phyloP scores from a whole-genome alignment of 73 alveolate species.

The Paraurostyla sp. region DNA sequence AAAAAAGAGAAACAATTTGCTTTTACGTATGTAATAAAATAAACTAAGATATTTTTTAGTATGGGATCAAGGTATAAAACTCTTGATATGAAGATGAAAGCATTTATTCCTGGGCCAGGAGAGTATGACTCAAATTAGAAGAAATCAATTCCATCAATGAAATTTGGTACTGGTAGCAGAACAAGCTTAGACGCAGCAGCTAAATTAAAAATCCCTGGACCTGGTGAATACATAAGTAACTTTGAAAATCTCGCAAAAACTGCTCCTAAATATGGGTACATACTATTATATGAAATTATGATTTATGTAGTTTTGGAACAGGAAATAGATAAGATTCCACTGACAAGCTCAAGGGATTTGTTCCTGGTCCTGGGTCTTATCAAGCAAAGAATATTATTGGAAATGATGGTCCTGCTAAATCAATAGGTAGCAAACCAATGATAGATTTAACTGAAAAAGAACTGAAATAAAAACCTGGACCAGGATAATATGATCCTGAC shows the following conservation, averaged over 20 bases:
- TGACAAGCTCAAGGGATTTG: neutral
- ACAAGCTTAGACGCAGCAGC: neutral
- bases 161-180: constrained; percentile 15
- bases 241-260: neutral
- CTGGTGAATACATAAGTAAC: constrained; percentile 59
- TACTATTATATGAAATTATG: neutral
- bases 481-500: constrained; percentile 63
- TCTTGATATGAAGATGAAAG: constrained; percentile 36
- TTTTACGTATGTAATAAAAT: neutral
- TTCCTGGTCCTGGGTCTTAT: constrained; percentile 67
- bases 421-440: constrained; percentile 23
- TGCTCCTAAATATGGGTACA: constrained; percentile 41
- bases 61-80: constrained; percentile 45
- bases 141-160: neutral
- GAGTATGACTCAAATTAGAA: neutral
- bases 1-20: neutral
- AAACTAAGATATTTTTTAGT: neutral
- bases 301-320: constrained; percentile 32
- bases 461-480: constrained; percentile 56
- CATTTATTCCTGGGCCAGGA: constrained; percentile 57
- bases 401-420: constrained; percentile 48
- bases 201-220: constrained; percentile 63
- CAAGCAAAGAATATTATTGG: constrained; percentile 10
- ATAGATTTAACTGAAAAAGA: neutral
- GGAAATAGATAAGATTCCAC: constrained; percentile 21